Evolutionary conservation across 2,329 filamentous ascomycete genomes (phyloP).

Genomic region (Aspergillus transmontanensis): DNA sequence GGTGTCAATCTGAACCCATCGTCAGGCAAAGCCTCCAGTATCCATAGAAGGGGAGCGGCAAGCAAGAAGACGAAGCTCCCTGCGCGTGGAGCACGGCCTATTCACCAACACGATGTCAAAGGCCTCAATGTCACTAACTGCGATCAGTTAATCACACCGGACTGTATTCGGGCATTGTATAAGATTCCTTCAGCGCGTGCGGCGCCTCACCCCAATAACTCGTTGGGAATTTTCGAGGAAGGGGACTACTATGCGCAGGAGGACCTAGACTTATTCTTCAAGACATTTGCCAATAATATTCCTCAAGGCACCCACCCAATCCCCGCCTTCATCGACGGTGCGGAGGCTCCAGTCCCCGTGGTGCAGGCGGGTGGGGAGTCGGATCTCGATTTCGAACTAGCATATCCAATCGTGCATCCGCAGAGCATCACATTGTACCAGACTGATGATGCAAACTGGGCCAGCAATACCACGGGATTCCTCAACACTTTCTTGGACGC

Average conservation of each 20-base stretch:
- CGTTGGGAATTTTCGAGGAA: conserved; percentile 10
- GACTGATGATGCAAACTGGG: conserved; percentile 6
- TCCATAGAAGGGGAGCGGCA: neutral
- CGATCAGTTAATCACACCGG: conserved; percentile 5
- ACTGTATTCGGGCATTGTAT: conserved; percentile 10
- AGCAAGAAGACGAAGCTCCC: neutral
- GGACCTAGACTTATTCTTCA: conserved; percentile 10
- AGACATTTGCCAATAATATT: neutral
- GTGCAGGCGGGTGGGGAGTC: conserved; percentile 5
- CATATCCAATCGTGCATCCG: conserved; percentile 9
- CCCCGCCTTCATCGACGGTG: conserved; percentile 9
- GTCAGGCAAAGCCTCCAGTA: neutral
- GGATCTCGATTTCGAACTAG: conserved; percentile 9
- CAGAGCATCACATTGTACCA: conserved; percentile 8
- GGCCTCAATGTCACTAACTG: neutral
- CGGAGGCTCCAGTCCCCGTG: neutral
- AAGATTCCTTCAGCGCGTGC: conserved; percentile 2
- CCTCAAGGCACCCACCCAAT: conserved; percentile 9
- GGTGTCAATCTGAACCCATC: neutral
- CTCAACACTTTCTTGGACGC: conserved; percentile 13
- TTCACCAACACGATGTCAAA: neutral
- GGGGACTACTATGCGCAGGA: conserved; percentile 12
- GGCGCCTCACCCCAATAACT: conserved; percentile 7
- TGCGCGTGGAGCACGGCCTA: neutral
- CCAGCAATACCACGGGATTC: neutral